A percentile compares a stretch with the other conserved stretches of the same genome.
These are phyloP conservation scores for Trichoderma aggressivum DNA, from an alignment of 2,329 filamentous ascomycete genomes.

Conservation along the genomic window DNA sequence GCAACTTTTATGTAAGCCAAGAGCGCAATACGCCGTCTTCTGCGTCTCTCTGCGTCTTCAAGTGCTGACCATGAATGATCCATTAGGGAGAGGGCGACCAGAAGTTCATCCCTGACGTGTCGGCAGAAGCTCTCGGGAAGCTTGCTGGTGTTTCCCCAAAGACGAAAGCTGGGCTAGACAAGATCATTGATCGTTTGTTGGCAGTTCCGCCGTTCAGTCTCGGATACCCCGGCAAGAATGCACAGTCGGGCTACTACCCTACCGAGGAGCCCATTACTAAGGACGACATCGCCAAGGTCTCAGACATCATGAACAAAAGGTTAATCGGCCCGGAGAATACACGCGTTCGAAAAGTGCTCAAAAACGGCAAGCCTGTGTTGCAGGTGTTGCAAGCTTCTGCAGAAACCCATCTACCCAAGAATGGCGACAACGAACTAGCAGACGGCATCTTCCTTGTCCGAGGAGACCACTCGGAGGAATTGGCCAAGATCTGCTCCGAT, in stretches of 20 bases:
- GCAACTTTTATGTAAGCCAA: neutral
- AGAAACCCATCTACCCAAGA: fast-evolving
- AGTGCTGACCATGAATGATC: neutral
- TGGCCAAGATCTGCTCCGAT: neutral
- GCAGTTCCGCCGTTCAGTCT: neutral
- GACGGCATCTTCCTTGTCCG: neutral
- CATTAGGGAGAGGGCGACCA: neutral
- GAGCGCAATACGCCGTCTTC: fast-evolving
- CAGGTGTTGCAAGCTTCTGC: neutral
- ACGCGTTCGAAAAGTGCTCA: neutral
- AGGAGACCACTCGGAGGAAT: neutral
- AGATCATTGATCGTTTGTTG: neutral
- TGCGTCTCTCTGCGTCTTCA: too few species aligned
- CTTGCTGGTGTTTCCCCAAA: neutral
- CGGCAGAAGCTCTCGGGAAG: neutral
- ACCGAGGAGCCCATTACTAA: neutral
- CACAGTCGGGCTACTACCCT: neutral
- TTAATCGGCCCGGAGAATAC: neutral
- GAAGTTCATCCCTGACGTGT: neutral
- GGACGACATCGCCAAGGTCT: neutral
- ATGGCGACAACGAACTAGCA: neutral
- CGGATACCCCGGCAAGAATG: neutral
- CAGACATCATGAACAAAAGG: neutral
- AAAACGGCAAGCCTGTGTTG: neutral
- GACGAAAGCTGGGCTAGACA: neutral